Evolutionary conservation across 2,329 filamentous ascomycete species (phyloP).

Genomic region (Ophiognomonia clavigignenti-juglandacearum): DNA sequence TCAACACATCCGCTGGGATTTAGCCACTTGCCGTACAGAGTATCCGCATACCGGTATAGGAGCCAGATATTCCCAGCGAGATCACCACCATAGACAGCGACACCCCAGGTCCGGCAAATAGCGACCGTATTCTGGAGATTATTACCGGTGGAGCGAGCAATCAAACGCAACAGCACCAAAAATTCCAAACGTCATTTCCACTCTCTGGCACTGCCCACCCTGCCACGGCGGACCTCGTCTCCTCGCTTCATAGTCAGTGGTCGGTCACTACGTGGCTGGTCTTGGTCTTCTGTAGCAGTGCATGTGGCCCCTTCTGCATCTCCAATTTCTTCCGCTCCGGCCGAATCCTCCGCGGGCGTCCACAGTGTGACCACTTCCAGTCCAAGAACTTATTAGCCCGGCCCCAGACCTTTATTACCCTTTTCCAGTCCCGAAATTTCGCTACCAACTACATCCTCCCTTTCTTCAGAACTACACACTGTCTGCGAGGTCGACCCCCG

Average conservation of each 20-base stretch:
- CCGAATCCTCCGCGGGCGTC: neutral
- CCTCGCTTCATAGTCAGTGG: neutral
- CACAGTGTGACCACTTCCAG: neutral
- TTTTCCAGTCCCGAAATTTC: no score
- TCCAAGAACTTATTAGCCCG: slow-evolving; percentile 1
- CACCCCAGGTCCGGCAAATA: slow-evolving; percentile 1
- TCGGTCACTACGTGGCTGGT: neutral
- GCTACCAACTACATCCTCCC: no score
- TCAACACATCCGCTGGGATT: no score
- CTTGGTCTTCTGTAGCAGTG: neutral
- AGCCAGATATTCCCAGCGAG: no score
- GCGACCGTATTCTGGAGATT: slow-evolving; percentile 2
- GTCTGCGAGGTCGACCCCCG: no score
- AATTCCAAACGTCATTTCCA: slow-evolving; percentile 10
- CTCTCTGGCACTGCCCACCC: neutral
- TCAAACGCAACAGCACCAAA: slow-evolving; percentile 10
- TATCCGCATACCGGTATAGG: no score
- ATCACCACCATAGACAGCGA: no score
- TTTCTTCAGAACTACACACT: no score
- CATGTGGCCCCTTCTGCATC: neutral
- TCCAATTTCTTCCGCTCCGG: slow-evolving; percentile 4
- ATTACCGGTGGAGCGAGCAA: slow-evolving; percentile 16
- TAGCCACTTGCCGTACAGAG: no score
- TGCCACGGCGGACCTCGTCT: neutral
- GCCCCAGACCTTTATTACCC: neutral